Conservation (phyloP, 2,329 filamentous ascomycete species). For the Remersonia thermophila region DNA sequence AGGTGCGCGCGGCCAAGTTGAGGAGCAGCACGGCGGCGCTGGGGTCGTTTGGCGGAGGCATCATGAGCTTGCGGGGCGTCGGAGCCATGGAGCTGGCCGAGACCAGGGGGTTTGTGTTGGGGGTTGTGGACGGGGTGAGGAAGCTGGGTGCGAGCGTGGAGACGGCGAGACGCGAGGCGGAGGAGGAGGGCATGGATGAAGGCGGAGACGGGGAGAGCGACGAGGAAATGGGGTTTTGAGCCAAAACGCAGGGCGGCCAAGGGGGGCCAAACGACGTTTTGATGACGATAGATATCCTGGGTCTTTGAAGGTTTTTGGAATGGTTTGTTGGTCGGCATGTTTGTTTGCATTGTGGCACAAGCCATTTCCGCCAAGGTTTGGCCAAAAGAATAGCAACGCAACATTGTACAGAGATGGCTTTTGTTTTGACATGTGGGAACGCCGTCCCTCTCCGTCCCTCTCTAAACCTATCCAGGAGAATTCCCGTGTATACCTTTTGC, state of each 20-base stretch:
- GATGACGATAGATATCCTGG: not conserved
- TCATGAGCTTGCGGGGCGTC: constrained; percentile 58
- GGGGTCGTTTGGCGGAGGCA: constrained; percentile 59
- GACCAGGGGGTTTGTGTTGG: constrained; percentile 68
- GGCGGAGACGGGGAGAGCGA: constrained; percentile 47
- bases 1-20: constrained; percentile 84
- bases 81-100: constrained; percentile 91
- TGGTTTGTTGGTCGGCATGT: too few relatives aligned
- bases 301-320: too few relatives aligned
- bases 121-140: constrained; percentile 77
- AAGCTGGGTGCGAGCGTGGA: constrained; percentile 75
- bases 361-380: too few relatives aligned
- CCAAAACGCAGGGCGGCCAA: too few relatives aligned
- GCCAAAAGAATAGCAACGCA: too few relatives aligned
- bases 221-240: constrained; percentile 37
- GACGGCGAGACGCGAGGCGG: constrained; percentile 61
- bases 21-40: constrained; percentile 59
- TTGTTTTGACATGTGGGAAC: too few relatives aligned
- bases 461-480: too few relatives aligned
- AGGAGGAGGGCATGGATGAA: constrained; percentile 49
- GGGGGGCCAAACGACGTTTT: not conserved
- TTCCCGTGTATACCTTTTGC: too few relatives aligned
- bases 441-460: too few relatives aligned
- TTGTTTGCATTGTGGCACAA: too few relatives aligned
- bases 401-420: too few relatives aligned